Conservation (phyloP, 345 rosid species). For the Raphanus sativus region DNA sequence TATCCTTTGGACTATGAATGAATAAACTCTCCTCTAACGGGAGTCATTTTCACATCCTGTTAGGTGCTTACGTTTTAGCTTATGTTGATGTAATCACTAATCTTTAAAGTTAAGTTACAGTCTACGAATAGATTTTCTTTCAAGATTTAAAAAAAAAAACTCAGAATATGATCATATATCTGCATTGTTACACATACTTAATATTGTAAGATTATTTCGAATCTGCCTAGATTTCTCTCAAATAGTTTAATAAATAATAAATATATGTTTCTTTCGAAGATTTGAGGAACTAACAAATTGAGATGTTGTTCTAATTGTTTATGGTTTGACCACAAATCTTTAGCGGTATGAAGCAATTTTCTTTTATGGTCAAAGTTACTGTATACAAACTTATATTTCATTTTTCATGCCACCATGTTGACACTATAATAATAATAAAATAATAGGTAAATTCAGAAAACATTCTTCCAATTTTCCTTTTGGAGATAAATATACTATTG, state of each 20-base stretch:
- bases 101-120: too few species aligned
- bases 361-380: background rate
- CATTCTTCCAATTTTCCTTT: background rate
- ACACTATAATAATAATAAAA: background rate
- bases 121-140: too few species aligned
- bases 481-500: background rate
- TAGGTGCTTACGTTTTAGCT: background rate
- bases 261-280: too few species aligned
- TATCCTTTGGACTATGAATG: background rate
- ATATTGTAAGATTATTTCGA: too few species aligned
- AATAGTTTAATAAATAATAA: too few species aligned
- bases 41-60: background rate
- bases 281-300: background rate
- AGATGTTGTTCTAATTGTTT: background rate
- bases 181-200: too few species aligned
- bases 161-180: too few species aligned
- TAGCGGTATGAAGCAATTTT: background rate
- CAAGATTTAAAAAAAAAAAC: too few species aligned
- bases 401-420: constrained; percentile 1
- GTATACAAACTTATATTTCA: background rate
- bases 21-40: background rate
- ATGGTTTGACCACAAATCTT: background rate
- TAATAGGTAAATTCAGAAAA: background rate
- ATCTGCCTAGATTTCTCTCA: too few species aligned
- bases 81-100: background rate